Evolutionary conservation across 495 filamentous ascomycete species (phyloP), one percentile per base, ranked within the genome.

Genomic region (Podospora appendiculata): DNA sequence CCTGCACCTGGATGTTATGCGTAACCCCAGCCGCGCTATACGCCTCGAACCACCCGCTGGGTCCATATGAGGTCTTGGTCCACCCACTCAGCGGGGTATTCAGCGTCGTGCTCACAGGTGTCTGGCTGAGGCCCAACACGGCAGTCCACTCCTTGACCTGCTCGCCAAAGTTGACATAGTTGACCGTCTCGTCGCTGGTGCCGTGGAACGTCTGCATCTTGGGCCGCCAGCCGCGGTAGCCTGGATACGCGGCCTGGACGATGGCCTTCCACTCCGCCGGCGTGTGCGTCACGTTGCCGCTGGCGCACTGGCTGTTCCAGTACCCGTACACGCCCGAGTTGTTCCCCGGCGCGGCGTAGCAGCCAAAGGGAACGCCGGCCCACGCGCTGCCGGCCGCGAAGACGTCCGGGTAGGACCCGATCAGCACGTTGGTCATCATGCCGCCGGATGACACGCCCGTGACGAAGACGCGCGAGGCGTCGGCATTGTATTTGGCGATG

Each of bases 391-490:
- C 79, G 0, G 79, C 80, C 1, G 72, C 70, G 60, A 84, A 84
- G 33, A 83, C 58, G 25, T 81, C 73, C 8, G 78, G 80, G 58
- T 84, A 82, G 0, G 77, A 67, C 4, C 74, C 79, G 6, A 74
- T 70, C 54, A 84, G 64, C 10, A 81, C 76, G 53, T 81, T 79
- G n/a, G 76, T 79, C 77, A 80, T 79, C 78, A 80, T 82, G n/a
- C 70, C 79, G 12, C 79, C 79, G 0, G 78, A 81, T 1, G 72
- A 77, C 1, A 69, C 69, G 7, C 79, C 79, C 25, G 72, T 79
- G 4, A 71, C 77, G 51, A 75, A 81, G 5, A 81, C 70, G 32
- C 70, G 69, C 35, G 51, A 54, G 8, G 71, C 34, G 52, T 83
- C 77, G 14, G 54, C 79, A 17, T 58, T 63, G 64, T 81, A 80